A percentile compares a stretch with the other conserved stretches of the same genome.
Evolutionary conservation across 352 stramenopile species (phyloP).

Genomic region (Phytophthora pinifolia): DNA sequence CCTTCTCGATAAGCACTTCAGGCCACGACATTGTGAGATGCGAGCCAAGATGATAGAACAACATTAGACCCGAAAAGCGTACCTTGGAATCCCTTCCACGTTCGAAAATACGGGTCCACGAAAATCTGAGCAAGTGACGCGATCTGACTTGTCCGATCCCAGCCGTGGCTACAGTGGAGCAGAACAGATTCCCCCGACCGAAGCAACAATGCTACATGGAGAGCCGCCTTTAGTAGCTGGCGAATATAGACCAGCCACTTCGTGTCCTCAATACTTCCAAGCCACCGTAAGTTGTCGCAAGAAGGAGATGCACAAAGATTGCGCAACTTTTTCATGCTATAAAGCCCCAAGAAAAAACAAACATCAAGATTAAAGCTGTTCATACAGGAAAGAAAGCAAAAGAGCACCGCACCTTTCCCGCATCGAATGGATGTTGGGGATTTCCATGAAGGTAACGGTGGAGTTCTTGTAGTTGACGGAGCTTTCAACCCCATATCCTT

Average conservation of each 20-base stretch:
- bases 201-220: constrained; percentile 91
- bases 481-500: constrained; percentile 96
- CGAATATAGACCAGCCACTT: constrained; percentile 97
- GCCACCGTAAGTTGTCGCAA: constrained; percentile 93
- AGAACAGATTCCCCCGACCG: constrained; percentile 85
- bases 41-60: too few species aligned
- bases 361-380: background rate
- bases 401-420: constrained; percentile 87
- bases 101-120: constrained; percentile 79
- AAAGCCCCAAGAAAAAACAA: background rate
- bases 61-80: too few species aligned
- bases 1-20: constrained; percentile 76
- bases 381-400: background rate
- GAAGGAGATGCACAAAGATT: constrained; percentile 73
- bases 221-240: constrained; percentile 90
- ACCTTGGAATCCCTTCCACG: constrained; percentile 68
- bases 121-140: constrained; percentile 66
- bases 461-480: constrained; percentile 95
- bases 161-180: constrained; percentile 85
- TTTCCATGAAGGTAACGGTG: constrained; percentile 97
- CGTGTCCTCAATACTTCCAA: constrained; percentile 93
- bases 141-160: constrained; percentile 92
- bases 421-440: constrained; percentile 99
- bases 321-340: constrained; percentile 73
- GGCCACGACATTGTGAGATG: too few species aligned